A percentile compares a stretch with the other conserved stretches of the same genome.
phyloP scores from a whole-genome alignment of 2,329 filamentous ascomycete genomes.

The Fusarium camptoceras region DNA sequence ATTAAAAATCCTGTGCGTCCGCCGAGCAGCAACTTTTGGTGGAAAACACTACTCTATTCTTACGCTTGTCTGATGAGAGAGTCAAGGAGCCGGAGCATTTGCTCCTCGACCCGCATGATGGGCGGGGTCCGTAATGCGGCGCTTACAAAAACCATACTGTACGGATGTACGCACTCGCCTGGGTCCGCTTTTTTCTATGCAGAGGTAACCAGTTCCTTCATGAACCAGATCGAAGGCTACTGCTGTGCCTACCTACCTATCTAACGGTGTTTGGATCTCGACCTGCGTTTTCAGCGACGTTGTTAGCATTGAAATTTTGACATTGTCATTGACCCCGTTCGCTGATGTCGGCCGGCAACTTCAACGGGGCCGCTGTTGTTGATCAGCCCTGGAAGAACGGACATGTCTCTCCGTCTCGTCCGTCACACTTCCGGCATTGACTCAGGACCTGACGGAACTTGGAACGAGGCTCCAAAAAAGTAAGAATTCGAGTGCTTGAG shows the following conservation, averaged over 20 bases:
- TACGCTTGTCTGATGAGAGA: conserved; percentile 42
- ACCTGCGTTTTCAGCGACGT: not conserved
- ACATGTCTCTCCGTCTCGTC: not conserved
- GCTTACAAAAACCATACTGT: conserved; percentile 46
- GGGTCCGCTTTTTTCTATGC: conserved; percentile 34
- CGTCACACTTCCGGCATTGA: conserved; percentile 37
- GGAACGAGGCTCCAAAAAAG: conserved; percentile 17
- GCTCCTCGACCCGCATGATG: conserved; percentile 50
- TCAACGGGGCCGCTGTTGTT: conserved; percentile 10
- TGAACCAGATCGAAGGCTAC: conserved; percentile 1
- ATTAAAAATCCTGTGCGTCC: conserved; percentile 48
- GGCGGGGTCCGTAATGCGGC: conserved; percentile 48
- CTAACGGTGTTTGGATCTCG: conserved; percentile 1
- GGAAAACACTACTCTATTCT: conserved; percentile 37
- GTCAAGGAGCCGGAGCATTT: conserved; percentile 50
- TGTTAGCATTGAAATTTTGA: not conserved
- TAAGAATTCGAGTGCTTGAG: conserved; percentile 5
- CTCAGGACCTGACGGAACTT: conserved; percentile 10
- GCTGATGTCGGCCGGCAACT: conserved; percentile 4
- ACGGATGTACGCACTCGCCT: conserved; percentile 16
- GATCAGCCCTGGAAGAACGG: not conserved
- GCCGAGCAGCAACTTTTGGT: conserved; percentile 41
- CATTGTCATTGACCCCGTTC: not conserved
- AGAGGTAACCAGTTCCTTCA: conserved; percentile 13
- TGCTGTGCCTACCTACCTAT: not conserved